Conservation (phyloP, 441 rosid species). For the Pelargonium myrrhifolium region DNA sequence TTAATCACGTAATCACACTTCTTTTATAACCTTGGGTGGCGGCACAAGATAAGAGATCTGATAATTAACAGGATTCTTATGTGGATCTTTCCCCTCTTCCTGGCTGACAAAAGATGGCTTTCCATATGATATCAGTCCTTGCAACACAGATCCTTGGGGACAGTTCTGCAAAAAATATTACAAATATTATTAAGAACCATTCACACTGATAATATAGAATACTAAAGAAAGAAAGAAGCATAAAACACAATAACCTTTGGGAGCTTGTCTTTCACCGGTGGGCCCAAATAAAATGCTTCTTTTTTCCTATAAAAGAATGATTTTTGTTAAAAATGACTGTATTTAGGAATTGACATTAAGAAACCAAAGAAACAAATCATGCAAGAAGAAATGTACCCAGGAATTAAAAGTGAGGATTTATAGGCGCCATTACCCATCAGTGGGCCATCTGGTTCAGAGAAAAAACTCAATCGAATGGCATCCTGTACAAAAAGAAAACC, state of each 20-base stretch:
- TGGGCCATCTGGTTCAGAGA: conserved; percentile 93
- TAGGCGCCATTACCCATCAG: conserved; percentile 82
- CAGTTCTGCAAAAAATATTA: conserved; percentile 47
- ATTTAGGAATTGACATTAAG: conserved; percentile 9
- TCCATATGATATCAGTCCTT: conserved; percentile 74
- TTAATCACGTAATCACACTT: not conserved
- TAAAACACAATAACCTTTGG: conserved; percentile 55
- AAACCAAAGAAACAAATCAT: conserved; percentile 19
- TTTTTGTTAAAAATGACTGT: conserved; percentile 14
- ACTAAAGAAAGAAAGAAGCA: not conserved
- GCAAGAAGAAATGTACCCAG: conserved; percentile 52
- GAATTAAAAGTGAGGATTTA: conserved; percentile 68
- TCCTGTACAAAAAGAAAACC: conserved; percentile 43
- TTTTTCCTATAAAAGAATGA: conserved; percentile 46
- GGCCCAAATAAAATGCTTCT: conserved; percentile 83
- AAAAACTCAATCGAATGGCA: conserved; percentile 54
- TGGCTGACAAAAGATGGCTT: conserved; percentile 48
- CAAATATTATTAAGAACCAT: conserved; percentile 7
- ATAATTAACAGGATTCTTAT: conserved; percentile 62
- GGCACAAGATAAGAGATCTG: conserved; percentile 70
- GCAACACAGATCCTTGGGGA: conserved; percentile 74
- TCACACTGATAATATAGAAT: not conserved
- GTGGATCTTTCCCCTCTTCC: conserved; percentile 45
- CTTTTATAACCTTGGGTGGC: conserved; percentile 66
- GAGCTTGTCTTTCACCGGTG: conserved; percentile 75